These are phyloP conservation scores for Rhododendron ferrugineum DNA, from an alignment of 148 eudicot genomes.

Conservation along the genomic window DNA sequence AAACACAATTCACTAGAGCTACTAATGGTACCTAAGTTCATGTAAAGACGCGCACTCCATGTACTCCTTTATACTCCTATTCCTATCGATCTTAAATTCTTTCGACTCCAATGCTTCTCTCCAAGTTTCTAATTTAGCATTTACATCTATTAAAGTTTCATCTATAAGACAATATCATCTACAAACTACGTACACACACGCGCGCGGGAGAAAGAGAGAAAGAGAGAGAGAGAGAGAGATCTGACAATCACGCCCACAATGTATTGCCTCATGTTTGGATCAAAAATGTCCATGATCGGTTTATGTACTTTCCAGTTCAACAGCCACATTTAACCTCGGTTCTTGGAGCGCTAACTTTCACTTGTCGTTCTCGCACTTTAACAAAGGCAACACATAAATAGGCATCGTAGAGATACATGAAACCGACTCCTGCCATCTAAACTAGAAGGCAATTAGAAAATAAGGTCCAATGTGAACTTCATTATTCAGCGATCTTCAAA, in stretches of 20 bases:
- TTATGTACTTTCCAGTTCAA: neutral
- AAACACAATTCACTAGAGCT: neutral
- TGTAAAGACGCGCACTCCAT: neutral
- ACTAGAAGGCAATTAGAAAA: neutral
- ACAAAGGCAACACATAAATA: neutral
- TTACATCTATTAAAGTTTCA: neutral
- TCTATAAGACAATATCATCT: neutral
- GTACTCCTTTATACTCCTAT: neutral
- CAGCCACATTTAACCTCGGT: neutral
- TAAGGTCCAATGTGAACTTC: neutral
- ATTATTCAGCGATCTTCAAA: neutral
- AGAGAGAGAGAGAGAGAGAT: too few species aligned
- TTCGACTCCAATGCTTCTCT: neutral
- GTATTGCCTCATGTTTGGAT: neutral
- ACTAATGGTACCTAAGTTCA: neutral
- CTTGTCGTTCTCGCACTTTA: neutral
- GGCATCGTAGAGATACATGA: neutral
- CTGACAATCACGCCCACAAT: too few species aligned
- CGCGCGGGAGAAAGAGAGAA: too few species aligned
- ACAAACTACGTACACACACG: too few species aligned
- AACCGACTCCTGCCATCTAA: neutral
- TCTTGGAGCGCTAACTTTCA: neutral
- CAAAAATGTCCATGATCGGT: neutral
- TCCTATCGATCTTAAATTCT: neutral
- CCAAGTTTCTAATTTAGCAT: neutral